phyloP scores from a whole-genome alignment of 2,329 filamentous ascomycete genomes.

The Seiridium cupressi region DNA sequence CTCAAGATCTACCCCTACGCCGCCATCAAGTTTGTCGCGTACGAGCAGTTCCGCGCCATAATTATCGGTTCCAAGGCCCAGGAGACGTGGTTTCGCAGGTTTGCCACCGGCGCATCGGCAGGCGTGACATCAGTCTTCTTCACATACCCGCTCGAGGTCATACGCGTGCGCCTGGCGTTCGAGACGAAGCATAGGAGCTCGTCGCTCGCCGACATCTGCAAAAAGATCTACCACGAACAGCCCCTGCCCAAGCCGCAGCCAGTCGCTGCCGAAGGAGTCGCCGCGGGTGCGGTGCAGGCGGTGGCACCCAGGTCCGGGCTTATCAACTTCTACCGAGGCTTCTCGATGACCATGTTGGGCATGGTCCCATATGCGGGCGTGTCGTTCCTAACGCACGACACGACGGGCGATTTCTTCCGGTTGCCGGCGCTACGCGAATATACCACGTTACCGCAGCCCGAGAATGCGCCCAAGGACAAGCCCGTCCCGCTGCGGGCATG shows the following conservation, averaged over 20 bases:
- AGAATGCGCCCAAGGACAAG: conserved; percentile 54
- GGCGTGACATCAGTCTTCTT: conserved; percentile 92
- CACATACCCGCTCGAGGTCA: conserved; percentile 92
- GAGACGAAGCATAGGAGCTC: conserved; percentile 80
- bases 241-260: conserved; percentile 32
- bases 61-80: conserved; percentile 70
- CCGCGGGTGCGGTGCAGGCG: conserved; percentile 44
- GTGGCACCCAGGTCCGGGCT: conserved; percentile 66
- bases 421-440: conserved; percentile 64
- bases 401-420: conserved; percentile 79
- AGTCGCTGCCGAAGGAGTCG: conserved; percentile 33
- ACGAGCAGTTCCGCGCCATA: conserved; percentile 86
- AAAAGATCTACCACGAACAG: conserved; percentile 82
- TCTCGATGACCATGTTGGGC: conserved; percentile 83
- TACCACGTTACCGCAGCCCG: conserved; percentile 69
- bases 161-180: conserved; percentile 89
- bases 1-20: conserved; percentile 96
- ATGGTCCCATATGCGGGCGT: conserved; percentile 97
- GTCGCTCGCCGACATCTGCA: conserved; percentile 73
- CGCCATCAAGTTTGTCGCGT: conserved; percentile 95
- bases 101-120: conserved; percentile 71
- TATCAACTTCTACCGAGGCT: conserved; percentile 92
- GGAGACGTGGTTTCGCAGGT: conserved; percentile 77
- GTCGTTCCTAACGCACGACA: conserved; percentile 94
- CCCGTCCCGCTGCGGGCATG: conserved; percentile 75